phyloP scores from a whole-genome alignment of 2,329 filamentous ascomycete genomes.

The Pezicula carpinea region DNA sequence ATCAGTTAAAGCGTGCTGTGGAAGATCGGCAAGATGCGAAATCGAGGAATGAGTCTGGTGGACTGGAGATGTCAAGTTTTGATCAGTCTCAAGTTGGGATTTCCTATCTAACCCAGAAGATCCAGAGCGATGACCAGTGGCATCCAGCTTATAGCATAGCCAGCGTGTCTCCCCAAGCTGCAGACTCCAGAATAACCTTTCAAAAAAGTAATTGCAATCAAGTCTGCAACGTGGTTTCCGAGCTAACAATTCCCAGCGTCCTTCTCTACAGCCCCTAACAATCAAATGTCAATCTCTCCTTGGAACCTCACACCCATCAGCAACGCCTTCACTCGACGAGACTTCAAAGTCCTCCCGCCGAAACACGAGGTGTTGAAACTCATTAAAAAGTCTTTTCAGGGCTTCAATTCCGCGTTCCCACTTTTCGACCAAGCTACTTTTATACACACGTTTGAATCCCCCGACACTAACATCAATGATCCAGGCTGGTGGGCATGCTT shows the following conservation, averaged over 20 bases:
- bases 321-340: slow-evolving; percentile 4
- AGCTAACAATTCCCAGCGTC: slow-evolving; percentile 1
- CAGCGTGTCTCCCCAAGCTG: background rate
- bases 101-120: background rate
- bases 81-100: background rate
- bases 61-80: slow-evolving; percentile 1
- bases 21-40: background rate
- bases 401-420: slow-evolving; percentile 15
- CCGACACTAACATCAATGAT: slow-evolving; percentile 6
- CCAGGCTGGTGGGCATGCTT: slow-evolving; percentile 23
- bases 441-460: slow-evolving; percentile 8
- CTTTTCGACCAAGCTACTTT: slow-evolving; percentile 16
- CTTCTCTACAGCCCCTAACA: background rate
- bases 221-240: background rate
- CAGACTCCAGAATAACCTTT: background rate
- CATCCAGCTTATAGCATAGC: background rate
- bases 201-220: background rate
- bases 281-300: slow-evolving; percentile 1
- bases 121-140: background rate
- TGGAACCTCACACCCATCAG: slow-evolving; percentile 7
- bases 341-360: slow-evolving; percentile 11
- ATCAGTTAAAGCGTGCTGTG: slow-evolving; percentile 10
- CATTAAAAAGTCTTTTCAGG: slow-evolving; percentile 10
- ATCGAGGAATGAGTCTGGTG: background rate
- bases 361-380: slow-evolving; percentile 8